phyloP scores from a whole-genome alignment of 1,284 basidiomycete species.

The Volvariella surrecta region DNA sequence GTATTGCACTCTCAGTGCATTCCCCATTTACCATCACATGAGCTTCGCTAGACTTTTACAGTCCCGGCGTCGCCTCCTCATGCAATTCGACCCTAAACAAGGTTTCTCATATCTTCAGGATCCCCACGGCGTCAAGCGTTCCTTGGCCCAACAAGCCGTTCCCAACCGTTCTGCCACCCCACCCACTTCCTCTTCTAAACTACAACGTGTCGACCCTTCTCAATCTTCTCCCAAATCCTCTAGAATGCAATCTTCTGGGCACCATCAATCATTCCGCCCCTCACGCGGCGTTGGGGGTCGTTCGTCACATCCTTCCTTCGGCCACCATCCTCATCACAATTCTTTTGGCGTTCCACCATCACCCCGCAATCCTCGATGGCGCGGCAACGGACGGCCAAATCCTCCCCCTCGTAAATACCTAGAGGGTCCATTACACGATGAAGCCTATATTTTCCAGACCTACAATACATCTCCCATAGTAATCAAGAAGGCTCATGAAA shows the following conservation, averaged over 20 bases:
- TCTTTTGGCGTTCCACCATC: constrained; percentile 6
- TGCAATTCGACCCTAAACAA: constrained; percentile 38
- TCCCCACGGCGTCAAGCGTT: constrained; percentile 24
- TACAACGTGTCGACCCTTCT: constrained; percentile 17
- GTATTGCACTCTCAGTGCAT: too few relatives aligned
- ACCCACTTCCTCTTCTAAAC: constrained; percentile 18
- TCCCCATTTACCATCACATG: constrained; percentile 39
- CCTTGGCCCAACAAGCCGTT: constrained; percentile 17
- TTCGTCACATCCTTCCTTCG: constrained; percentile 6
- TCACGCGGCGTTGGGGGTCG: constrained; percentile 7
- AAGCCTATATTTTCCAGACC: constrained; percentile 21
- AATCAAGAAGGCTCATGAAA: constrained; percentile 20
- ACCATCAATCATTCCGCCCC: constrained; percentile 10
- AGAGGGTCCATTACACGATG: constrained; percentile 25
- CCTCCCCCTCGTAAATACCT: constrained; percentile 12
- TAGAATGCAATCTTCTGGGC: constrained; percentile 18
- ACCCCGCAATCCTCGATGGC: constrained; percentile 7
- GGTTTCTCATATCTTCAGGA: constrained; percentile 11
- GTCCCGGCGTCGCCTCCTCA: constrained; percentile 44
- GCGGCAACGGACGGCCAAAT: constrained; percentile 9
- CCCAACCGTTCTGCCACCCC: constrained; percentile 10
- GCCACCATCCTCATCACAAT: background rate
- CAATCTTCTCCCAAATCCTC: constrained; percentile 17
- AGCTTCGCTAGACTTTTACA: constrained; percentile 38
- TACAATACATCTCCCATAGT: constrained; percentile 21